Base-by-base conservation (phyloP, 2,329 filamentous ascomycete species). In the Periconia sp. region DNA sequence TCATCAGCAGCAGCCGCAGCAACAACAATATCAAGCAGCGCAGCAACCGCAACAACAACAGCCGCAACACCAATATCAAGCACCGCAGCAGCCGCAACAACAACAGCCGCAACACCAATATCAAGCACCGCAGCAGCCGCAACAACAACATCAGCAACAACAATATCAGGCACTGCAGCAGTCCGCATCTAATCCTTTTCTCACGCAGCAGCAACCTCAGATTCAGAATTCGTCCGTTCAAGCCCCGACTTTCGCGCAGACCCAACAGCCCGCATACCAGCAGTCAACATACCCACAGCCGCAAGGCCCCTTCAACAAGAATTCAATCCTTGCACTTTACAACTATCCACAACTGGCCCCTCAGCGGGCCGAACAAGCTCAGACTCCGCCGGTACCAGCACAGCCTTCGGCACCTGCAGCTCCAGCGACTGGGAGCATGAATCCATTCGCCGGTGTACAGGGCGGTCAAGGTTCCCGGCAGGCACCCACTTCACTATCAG, bases 301-400 rank as follows among this genome's bases (percentile, higher is more conserved):
- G 42, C 62, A 59, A n/a, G 53, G 57, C 29, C 56, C 80, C 22
- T 78, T 84, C 21, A 83, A 90, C 58, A 92, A 88, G 51, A 82
- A 81, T 3, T 86, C 86, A 4, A 92, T 94, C 46, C 76, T 92
- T 66, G 86, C 88, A 5, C 70, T 94, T 9, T 92, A 89, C 69
- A 84, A 82, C 61, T 80, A 85, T 26, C 77, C 81, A 6, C 78
- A 83, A 36, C 68, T 78, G 23, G 72, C 76, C 1, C 75, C 78
- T 4, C 69, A 73, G 21, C 62, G 71, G 19, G 52, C 70, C 13
- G 59, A 70, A 21, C 52, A 69, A 15, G 52, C 64, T 6, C 69
- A 73, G 49, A 57, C 62, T 34, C 62, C 56, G 33, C 48, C 55
- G 5, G 50, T 34, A 52, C 42, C 63, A 48, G 35, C 59, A 38